Evolutionary conservation across 805 yeast genomes (phyloP).

Genomic region (Starmerella scarabaei): DNA sequence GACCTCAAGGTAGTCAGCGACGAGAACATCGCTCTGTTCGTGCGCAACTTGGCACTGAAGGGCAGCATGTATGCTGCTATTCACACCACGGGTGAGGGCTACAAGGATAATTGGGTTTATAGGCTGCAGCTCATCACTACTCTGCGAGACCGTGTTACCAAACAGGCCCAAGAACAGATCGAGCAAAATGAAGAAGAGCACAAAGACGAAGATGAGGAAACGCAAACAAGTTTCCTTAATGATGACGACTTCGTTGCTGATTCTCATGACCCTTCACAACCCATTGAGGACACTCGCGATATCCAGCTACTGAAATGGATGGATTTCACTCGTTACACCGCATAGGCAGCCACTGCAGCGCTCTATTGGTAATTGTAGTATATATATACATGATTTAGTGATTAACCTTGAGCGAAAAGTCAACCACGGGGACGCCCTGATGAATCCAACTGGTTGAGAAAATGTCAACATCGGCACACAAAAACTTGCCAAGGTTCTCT

Average conservation of each 20-base stretch:
- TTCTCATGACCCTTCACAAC: slow-evolving; percentile 1
- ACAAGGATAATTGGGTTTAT: slow-evolving; percentile 53
- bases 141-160: slow-evolving; percentile 27
- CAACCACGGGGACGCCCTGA: slow-evolving; percentile 77
- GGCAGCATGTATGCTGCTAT: slow-evolving; percentile 62
- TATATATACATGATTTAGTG: slow-evolving; percentile 20
- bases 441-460: slow-evolving; percentile 86
- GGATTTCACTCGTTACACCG: slow-evolving; percentile 20
- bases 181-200: not conserved
- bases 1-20: slow-evolving; percentile 59
- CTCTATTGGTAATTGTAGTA: too few species aligned
- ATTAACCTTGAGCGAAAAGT: slow-evolving; percentile 67
- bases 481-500: slow-evolving; percentile 48
- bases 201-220: not conserved
- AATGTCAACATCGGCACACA: slow-evolving; percentile 72
- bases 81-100: slow-evolving; percentile 52
- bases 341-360: not conserved
- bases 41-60: slow-evolving; percentile 52
- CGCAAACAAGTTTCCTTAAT: not conserved
- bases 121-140: slow-evolving; percentile 43
- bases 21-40: slow-evolving; percentile 45
- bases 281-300: slow-evolving; percentile 5
- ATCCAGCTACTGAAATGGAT: slow-evolving; percentile 15
- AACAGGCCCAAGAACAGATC: slow-evolving; percentile 2
- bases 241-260: not conserved